phyloP scores from a whole-genome alignment of 768 basidiomycete species.

The Amanita rubescens region DNA sequence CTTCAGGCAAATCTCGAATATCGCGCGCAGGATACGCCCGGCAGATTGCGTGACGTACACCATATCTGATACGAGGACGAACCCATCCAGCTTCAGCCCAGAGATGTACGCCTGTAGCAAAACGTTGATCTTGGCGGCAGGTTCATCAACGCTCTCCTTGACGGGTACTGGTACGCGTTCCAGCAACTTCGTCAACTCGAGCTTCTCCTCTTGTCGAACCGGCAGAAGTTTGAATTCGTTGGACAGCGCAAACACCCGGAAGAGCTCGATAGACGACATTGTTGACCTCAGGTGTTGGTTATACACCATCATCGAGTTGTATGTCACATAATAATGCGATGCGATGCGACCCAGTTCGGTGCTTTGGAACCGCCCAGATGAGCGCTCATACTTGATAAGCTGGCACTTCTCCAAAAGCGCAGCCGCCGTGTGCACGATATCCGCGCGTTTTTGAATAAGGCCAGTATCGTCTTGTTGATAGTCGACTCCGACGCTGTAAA shows the following conservation, averaged over 20 bases:
- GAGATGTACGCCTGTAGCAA: constrained; percentile 93
- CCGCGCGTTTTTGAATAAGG: constrained; percentile 88
- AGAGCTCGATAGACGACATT: constrained; percentile 86
- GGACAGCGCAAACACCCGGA: constrained; percentile 90
- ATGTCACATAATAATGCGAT: constrained; percentile 92
- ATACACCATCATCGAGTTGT: constrained; percentile 94
- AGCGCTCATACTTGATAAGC: constrained; percentile 89
- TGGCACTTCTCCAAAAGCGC: constrained; percentile 90
- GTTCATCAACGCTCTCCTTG: constrained; percentile 94
- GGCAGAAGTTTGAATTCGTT: constrained; percentile 94
- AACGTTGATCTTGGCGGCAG: constrained; percentile 95
- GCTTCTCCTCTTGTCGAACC: constrained; percentile 81
- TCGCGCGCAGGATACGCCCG: constrained; percentile 90
- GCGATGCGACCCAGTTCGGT: constrained; percentile 93
- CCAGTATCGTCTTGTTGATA: constrained; percentile 82
- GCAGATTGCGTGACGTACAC: constrained; percentile 98
- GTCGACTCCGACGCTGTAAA: constrained; percentile 86
- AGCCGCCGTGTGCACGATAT: constrained; percentile 91
- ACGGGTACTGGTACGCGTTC: constrained; percentile 96
- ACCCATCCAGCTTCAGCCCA: constrained; percentile 88
- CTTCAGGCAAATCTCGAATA: constrained; percentile 97
- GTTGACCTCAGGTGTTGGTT: constrained; percentile 87
- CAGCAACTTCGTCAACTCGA: constrained; percentile 82
- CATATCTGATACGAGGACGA: constrained; percentile 85
- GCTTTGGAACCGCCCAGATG: constrained; percentile 81